Evolutionary conservation across 345 rosid species (phyloP), one percentile per base, ranked within the genome.

Genomic region (Erodium maritimum): DNA sequence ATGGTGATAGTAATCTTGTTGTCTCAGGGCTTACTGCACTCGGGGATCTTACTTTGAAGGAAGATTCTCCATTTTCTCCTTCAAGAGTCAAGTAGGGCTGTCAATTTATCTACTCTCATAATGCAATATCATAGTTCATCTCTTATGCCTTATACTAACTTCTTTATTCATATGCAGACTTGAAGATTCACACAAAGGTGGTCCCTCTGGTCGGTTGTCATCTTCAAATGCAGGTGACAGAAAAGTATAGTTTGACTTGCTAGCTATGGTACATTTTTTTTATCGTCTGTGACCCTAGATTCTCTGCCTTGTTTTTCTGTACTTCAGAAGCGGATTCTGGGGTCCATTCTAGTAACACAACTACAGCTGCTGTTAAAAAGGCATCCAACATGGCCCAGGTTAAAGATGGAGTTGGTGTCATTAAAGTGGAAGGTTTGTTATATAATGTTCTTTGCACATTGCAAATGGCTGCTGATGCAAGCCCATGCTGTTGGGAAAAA

Each of bases 11-110:
- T 17, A 55, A 51, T 59, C 18, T 60, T 66, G 65, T 51, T 66
- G 51, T 57, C 22, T 20, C 75, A 76, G 83, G 82, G 56, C 60
- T 75, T 34, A 69, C 75, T 59, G 68, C 69, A 73, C 67, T 63
- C 52, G 94, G 84, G 67, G 96, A 85, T 61, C 83, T 60, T 64
- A 61, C 70, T 57, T 56, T 78, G 78, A 90, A 90, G 78, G 97
- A 87, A 74, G 97, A 89, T 63, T 82, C 88, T 58, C 81, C 68
- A 0, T 78, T 87, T 80, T 81, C 96, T 65, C 90, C 96, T 70
- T 77, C 96, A 52, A 83, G 91, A 78, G 87, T 82, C 77, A 93
- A 93, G 99, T 87, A 87, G 55, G 87, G 53, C 29, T 63, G 48
- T 52, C 55, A 64, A 54, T 65, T 55, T 65, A 66, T 61, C 12